Conservation (phyloP, 2,329 filamentous ascomycete species). For the Parastagonospora avenae region DNA sequence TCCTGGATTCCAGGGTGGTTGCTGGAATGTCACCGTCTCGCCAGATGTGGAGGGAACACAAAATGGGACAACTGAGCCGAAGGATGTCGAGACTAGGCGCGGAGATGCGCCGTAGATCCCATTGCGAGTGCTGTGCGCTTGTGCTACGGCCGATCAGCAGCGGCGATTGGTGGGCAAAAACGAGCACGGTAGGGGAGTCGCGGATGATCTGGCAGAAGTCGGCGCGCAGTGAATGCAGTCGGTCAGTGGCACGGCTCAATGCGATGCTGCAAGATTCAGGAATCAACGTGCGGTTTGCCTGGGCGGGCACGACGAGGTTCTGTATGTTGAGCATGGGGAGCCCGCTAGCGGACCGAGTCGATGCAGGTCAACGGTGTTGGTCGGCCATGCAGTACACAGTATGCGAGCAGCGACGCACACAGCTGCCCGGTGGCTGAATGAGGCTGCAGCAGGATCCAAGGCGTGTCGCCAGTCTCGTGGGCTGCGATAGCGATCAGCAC, state of each 20-base stretch:
- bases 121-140: background rate
- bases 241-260: no score
- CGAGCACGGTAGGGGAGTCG: background rate
- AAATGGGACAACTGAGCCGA: background rate
- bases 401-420: no score
- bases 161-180: background rate
- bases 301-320: no score
- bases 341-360: no score
- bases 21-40: slow-evolving; percentile 16
- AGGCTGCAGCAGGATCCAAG: background rate
- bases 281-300: no score
- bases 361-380: background rate
- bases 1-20: background rate
- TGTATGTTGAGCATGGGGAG: no score
- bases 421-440: background rate
- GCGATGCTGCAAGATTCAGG: no score
- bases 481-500: no score
- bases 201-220: background rate
- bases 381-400: background rate
- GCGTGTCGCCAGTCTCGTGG: background rate
- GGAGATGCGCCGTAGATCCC: background rate
- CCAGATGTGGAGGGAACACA: slow-evolving; percentile 3
- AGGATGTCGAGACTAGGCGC: background rate
- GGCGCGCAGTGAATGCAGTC: background rate
- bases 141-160: background rate